Base-by-base conservation (phyloP, 768 basidiomycete species). In the Trametes punicea region DNA sequence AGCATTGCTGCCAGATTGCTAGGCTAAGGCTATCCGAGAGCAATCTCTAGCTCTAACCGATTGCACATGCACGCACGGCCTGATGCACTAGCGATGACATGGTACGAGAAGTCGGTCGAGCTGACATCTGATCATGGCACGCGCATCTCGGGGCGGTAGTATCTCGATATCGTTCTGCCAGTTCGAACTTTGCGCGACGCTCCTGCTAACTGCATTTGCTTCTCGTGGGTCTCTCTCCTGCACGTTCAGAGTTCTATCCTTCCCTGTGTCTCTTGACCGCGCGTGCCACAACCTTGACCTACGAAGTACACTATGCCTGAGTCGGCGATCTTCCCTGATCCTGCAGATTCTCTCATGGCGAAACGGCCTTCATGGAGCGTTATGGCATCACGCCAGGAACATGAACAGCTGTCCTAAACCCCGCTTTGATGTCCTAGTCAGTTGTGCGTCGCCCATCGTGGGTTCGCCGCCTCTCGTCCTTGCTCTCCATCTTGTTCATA, bases 311-410 rank as follows among this genome's bases (percentile, higher is more conserved):
- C n/a, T n/a, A n/a, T n/a, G n/a, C n/a, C n/a, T n/a, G n/a, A n/a
- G 11, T 25, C 20, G 15, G 13, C n/a, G 42, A 23, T 33, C 46
- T 47, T 31, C 30, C 18, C n/a, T 44, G 18, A 26, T 21, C 20
- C 42, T 13, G 42, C 25, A 15, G 11, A 44, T 21, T 26, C 42
- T 5, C 42, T 44, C 25, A 15, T 13, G 21, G 23, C 25, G 25
- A 25, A 33, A 46, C 10, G 48, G 23, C 20, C 11, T 30, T 45
- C 18, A 50, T 25, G 13, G 45, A 16, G 26, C 51, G 31, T 40
- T 46, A 65, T 27, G 27, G 25, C 56, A 52, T 66, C 29, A 29
- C 46, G 46, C 31, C 45, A 46, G 46, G 29, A 18, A 20, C 21
- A 6, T 15, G n/a, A n/a, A n/a, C 9, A 25, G 13, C 9, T 8